phyloP scores from a whole-genome alignment of 257 asterid genomes.

The Solanum ossicruentum region DNA sequence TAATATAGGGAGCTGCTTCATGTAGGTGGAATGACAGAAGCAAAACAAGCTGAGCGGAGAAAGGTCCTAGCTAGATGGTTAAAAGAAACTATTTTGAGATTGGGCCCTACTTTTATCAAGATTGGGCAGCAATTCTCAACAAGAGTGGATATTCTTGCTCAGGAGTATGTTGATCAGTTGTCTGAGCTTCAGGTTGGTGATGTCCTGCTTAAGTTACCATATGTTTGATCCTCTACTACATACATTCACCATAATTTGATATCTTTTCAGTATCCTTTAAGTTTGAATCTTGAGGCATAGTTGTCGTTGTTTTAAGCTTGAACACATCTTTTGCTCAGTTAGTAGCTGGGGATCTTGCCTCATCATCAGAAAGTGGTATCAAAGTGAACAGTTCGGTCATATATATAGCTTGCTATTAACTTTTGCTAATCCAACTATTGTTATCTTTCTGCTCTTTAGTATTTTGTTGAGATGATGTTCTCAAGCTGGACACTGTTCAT shows the following conservation, averaged over 20 bases:
- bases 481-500: neutral
- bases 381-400: neutral
- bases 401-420: neutral
- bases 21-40: constrained; percentile 87
- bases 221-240: neutral
- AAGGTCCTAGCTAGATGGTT: constrained; percentile 92
- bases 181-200: constrained; percentile 84
- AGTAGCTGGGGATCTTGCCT: neutral
- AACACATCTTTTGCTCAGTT: neutral
- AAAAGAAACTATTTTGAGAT: constrained; percentile 80
- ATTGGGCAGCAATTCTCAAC: constrained; percentile 98
- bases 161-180: constrained; percentile 90
- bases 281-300: neutral
- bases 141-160: constrained; percentile 97
- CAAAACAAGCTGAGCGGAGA: constrained; percentile 48
- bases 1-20: neutral
- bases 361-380: neutral
- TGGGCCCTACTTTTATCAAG: constrained; percentile 96
- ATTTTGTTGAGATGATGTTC: neutral
- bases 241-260: neutral
- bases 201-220: neutral
- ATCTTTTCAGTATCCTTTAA: neutral
- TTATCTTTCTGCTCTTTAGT: neutral
- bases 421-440: neutral
- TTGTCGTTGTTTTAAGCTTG: neutral